phyloP scores from a whole-genome alignment of 73 alveolate genomes.

The Symbiodinium natans region DNA sequence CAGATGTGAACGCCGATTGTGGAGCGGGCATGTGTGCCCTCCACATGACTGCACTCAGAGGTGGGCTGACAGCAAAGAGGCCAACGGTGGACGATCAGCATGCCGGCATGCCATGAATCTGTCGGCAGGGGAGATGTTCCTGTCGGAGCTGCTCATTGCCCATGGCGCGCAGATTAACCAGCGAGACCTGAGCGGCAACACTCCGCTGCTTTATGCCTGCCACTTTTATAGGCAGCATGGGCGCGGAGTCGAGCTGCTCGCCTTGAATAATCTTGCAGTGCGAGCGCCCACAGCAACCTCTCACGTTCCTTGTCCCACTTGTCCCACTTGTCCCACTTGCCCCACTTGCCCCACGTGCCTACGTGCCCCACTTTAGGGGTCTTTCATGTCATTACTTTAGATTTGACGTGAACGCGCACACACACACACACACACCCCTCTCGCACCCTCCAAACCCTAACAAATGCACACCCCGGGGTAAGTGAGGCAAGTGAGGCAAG shows the following conservation, averaged over 20 bases:
- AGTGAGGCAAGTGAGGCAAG: no score
- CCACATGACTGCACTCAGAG: constrained; percentile 76
- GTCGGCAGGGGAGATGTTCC: constrained; percentile 76
- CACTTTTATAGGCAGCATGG: constrained; percentile 86
- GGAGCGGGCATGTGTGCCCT: constrained; percentile 92
- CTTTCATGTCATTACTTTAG: no score
- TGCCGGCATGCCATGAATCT: background rate
- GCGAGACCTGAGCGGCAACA: constrained; percentile 84
- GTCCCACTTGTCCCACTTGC: no score
- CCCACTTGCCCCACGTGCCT: no score
- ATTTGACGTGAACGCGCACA: no score
- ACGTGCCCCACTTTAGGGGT: no score
- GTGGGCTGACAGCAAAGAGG: background rate
- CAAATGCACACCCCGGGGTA: no score
- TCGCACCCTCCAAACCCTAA: no score
- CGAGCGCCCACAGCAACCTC: no score
- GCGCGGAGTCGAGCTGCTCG: constrained; percentile 44
- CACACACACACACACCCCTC: no score
- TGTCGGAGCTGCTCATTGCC: constrained; percentile 79
- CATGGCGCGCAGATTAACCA: constrained; percentile 84
- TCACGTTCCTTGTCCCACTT: no score
- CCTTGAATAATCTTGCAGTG: no score
- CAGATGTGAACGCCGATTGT: constrained; percentile 87
- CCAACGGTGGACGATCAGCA: background rate
- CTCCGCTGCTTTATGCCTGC: constrained; percentile 67